Base-by-base conservation (phyloP, 768 basidiomycete species). In the Hemileccinum rubropunctum region DNA sequence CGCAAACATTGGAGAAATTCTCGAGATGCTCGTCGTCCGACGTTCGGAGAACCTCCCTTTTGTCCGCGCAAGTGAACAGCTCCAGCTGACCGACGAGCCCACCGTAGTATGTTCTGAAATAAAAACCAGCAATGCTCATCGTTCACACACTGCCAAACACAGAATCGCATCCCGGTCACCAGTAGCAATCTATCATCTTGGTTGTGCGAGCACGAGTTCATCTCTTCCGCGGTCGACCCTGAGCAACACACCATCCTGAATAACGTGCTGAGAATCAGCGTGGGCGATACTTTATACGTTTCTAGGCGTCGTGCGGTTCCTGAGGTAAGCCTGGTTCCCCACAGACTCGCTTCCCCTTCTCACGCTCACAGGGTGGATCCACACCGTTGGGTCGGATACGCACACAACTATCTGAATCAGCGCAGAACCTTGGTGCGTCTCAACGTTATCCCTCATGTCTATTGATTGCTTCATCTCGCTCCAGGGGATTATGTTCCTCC, bases 361-460 rank as follows among this genome's bases (percentile, higher is more conserved):
- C 56, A 69, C 54, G 49, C 40, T 36, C 51, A 39, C 66, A 95
- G 91, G 92, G 93, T 58, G 91, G 90, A 46, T 91, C 88, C 59
- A 95, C 93, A 3, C 73, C 81, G 7, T 74, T 98, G 42, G 94
- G 94, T 38, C 78, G 80, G 53, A 60, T 83, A 50, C 80, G 89
- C 52, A 73, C 86, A 32, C 78, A 76, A 45, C 71, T 95, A 45
- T 78, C 80, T 21, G 84, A 89, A 52, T 65, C 75, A 36, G 87
- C 91, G 4, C 81, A 84, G 54, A 67, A 71, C 43, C 77, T 77
- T 50, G 86, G 90, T 89, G 50, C 18, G 72, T 61, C 32, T 35
- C 51, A 12, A 62, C 52, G 48, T 36, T 37, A 53, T 48, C 42
- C 39, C 45, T 42, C 17, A 35, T 15, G 34, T 37, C 13, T 33